Conservation (phyloP, 2,329 filamentous ascomycete species). For the Eutypella sp. region DNA sequence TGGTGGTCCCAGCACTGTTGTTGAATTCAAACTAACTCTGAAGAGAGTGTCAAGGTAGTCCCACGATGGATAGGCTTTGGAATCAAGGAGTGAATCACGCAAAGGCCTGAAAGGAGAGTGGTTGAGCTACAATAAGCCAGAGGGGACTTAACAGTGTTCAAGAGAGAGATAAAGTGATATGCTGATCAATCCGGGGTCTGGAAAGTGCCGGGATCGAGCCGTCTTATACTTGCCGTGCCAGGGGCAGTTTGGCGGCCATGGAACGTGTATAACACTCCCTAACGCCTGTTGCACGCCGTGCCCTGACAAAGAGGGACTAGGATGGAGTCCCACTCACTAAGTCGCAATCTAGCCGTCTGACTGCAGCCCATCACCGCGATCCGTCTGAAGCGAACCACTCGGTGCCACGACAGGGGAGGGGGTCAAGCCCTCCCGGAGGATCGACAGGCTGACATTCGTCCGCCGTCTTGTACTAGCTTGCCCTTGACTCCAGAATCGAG, state of each 20-base stretch:
- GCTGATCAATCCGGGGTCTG: slow-evolving; percentile 2
- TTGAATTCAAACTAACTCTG: slow-evolving; percentile 9
- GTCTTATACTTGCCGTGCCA: slow-evolving; percentile 17
- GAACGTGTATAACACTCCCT: too few relatives aligned
- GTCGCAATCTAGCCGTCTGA: neutral
- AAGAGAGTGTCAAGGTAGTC: slow-evolving; percentile 14
- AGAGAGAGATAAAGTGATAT: slow-evolving; percentile 10
- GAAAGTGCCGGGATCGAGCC: slow-evolving; percentile 6
- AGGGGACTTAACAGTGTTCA: slow-evolving; percentile 16
- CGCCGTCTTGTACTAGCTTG: neutral
- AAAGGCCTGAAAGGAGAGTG: slow-evolving; percentile 17
- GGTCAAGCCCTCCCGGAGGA: slow-evolving; percentile 5
- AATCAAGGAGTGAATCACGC: slow-evolving; percentile 26
- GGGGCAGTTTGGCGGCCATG: too few relatives aligned
- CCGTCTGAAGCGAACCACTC: slow-evolving; percentile 13
- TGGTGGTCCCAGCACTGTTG: slow-evolving; percentile 2
- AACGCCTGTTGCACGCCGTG: slow-evolving; percentile 16
- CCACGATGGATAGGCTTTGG: slow-evolving; percentile 14
- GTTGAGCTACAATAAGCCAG: slow-evolving; percentile 19
- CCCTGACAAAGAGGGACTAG: slow-evolving; percentile 2
- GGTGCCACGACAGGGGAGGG: slow-evolving; percentile 14
- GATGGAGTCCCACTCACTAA: neutral
- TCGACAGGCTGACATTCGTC: slow-evolving; percentile 10
- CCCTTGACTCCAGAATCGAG: slow-evolving; percentile 15
- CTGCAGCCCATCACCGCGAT: slow-evolving; percentile 1